Evolutionary conservation across 2,329 filamentous ascomycete species (phyloP).

Genomic region (Phialophora tarda): DNA sequence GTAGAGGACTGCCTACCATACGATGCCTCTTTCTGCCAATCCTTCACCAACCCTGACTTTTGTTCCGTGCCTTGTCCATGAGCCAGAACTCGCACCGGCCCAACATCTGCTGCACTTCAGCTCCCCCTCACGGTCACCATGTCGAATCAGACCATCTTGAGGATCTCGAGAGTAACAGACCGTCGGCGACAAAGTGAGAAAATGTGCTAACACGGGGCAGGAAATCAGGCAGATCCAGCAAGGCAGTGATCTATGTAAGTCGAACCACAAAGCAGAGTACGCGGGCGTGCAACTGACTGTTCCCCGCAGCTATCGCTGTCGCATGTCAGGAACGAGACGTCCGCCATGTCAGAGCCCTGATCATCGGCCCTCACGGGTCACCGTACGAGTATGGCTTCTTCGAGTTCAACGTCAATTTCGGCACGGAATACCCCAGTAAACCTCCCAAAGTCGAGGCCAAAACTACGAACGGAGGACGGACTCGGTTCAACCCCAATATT

Average conservation of each 20-base stretch:
- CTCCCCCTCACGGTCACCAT: constrained; percentile 50
- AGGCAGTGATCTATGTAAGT: constrained; percentile 79
- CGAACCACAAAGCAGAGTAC: neutral
- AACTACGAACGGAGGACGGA: constrained; percentile 87
- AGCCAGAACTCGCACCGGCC: neutral
- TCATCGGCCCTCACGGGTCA: constrained; percentile 90
- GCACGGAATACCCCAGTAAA: constrained; percentile 74
- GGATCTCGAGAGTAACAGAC: constrained; percentile 75
- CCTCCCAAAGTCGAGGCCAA: constrained; percentile 67
- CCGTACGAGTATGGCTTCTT: constrained; percentile 98
- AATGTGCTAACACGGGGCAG: constrained; percentile 52
- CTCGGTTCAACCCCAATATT: constrained; percentile 96
- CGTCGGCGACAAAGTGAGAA: constrained; percentile 19
- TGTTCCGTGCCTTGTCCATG: constrained; percentile 18
- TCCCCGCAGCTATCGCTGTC: constrained; percentile 70
- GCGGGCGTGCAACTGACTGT: constrained; percentile 20
- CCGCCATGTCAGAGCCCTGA: constrained; percentile 82
- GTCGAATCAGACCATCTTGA: constrained; percentile 85
- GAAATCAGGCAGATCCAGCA: constrained; percentile 87
- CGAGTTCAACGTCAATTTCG: constrained; percentile 65
- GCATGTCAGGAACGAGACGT: constrained; percentile 88
- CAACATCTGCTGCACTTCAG: neutral
- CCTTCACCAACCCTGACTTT: constrained; percentile 2
- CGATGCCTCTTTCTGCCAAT: constrained; percentile 26
- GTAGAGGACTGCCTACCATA: constrained; percentile 6